phyloP scores from a whole-genome alignment of 2,329 filamentous ascomycete genomes.

The Calonectria pseudoturangicola region DNA sequence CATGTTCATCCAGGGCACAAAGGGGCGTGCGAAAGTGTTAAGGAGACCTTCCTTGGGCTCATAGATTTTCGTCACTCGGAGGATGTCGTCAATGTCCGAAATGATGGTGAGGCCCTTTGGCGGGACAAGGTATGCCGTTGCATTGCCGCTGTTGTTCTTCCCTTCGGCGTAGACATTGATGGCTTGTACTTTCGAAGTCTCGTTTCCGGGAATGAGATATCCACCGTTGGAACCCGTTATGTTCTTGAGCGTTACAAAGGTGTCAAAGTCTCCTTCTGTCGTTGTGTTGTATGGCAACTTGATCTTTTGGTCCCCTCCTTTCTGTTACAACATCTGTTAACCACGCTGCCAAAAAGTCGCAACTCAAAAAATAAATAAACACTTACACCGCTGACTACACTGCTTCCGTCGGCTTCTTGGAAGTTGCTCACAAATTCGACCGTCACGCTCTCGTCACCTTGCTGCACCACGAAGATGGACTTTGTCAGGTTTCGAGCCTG shows the following conservation, averaged over 20 bases:
- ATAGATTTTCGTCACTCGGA: slow-evolving; percentile 88
- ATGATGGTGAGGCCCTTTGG: slow-evolving; percentile 81
- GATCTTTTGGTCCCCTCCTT: slow-evolving; percentile 77
- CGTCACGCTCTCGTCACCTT: slow-evolving; percentile 77
- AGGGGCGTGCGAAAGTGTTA: slow-evolving; percentile 84
- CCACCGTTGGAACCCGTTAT: slow-evolving; percentile 69
- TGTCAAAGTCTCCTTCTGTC: slow-evolving; percentile 81
- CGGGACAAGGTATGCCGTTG: slow-evolving; percentile 85
- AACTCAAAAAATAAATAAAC: not conserved
- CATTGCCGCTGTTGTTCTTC: slow-evolving; percentile 78
- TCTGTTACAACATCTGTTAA: slow-evolving; percentile 45
- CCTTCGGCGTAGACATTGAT: slow-evolving; percentile 81
- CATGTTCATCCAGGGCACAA: slow-evolving; percentile 86
- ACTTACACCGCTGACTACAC: slow-evolving; percentile 66
- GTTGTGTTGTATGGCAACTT: slow-evolving; percentile 81
- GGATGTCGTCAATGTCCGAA: slow-evolving; percentile 87
- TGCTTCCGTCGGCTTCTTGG: slow-evolving; percentile 71
- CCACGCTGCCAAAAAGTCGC: not conserved
- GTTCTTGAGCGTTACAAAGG: slow-evolving; percentile 79
- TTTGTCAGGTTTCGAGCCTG: slow-evolving; percentile 85
- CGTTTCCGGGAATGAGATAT: slow-evolving; percentile 77
- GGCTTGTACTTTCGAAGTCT: slow-evolving; percentile 78
- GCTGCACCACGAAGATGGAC: slow-evolving; percentile 85
- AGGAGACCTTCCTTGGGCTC: slow-evolving; percentile 83
- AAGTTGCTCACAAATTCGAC: slow-evolving; percentile 72